A percentile compares a stretch with the other conserved stretches of the same genome.
Conservation (phyloP, 2,329 filamentous ascomycete species). For the Fusarium fujikuroi region DNA sequence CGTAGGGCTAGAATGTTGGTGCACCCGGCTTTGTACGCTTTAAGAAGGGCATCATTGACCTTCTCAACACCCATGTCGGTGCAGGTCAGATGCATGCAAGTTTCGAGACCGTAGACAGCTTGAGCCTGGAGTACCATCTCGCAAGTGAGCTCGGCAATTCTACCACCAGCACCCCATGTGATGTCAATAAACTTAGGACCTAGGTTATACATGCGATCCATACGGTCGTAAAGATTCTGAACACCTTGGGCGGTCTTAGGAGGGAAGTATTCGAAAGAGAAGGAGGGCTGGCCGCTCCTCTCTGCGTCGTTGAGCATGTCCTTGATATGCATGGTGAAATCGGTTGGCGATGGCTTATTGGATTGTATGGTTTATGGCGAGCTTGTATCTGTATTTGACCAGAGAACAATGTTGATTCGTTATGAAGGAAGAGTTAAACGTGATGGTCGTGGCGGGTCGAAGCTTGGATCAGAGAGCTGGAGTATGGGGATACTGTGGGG, state of each 20-base stretch:
- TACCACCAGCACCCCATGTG: conserved; percentile 96
- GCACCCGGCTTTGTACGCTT: conserved; percentile 93
- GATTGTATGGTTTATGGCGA: background rate
- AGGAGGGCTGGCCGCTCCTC: conserved; percentile 82
- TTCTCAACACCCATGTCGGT: conserved; percentile 96
- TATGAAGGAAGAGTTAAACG: background rate
- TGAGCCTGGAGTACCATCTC: conserved; percentile 98
- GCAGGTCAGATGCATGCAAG: conserved; percentile 98
- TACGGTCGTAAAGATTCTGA: conserved; percentile 98
- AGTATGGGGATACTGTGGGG: conserved; percentile 28
- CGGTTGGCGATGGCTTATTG: background rate
- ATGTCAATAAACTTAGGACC: conserved; percentile 97
- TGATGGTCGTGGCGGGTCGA: conserved; percentile 22
- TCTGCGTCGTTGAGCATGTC: conserved; percentile 88
- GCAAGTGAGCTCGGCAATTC: conserved; percentile 89
- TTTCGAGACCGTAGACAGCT: conserved; percentile 94
- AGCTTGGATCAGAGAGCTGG: conserved; percentile 22
- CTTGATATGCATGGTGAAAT: conserved; percentile 87
- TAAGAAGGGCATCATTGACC: conserved; percentile 86
- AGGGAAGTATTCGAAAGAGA: conserved; percentile 99
- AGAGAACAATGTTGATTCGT: background rate
- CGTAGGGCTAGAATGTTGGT: conserved; percentile 96
- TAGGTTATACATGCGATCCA: conserved; percentile 97
- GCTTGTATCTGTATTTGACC: background rate
- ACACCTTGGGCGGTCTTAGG: conserved; percentile 98